Evolutionary conservation across 768 basidiomycete genomes (phyloP).

Genomic region (Cubamyces sp.): DNA sequence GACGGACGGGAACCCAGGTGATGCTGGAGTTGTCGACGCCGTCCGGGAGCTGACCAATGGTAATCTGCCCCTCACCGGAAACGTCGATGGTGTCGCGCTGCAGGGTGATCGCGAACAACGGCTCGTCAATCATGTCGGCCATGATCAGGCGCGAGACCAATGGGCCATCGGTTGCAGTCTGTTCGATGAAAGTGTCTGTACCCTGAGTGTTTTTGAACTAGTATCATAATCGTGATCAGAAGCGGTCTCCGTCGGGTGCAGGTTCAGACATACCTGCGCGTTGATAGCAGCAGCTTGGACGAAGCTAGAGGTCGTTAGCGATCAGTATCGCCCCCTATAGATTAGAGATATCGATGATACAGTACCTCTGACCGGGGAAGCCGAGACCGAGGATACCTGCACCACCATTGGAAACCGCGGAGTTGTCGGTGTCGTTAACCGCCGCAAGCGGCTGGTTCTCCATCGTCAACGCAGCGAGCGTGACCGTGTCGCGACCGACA

Average conservation of each 20-base stretch:
- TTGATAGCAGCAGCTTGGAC: slow-evolving; percentile 33
- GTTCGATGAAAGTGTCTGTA: slow-evolving; percentile 32
- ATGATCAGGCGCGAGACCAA: slow-evolving; percentile 40
- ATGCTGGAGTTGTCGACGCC: slow-evolving; percentile 53
- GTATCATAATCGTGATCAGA: background rate
- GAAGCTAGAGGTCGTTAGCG: slow-evolving; percentile 18
- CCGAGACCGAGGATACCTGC: slow-evolving; percentile 80
- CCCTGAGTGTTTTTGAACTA: slow-evolving; percentile 30
- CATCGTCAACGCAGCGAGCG: slow-evolving; percentile 56
- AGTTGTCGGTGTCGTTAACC: slow-evolving; percentile 74
- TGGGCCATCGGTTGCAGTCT: slow-evolving; percentile 37
- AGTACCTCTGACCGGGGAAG: slow-evolving; percentile 73
- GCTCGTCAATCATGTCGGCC: slow-evolving; percentile 50
- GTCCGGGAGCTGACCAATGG: slow-evolving; percentile 66
- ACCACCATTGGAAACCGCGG: slow-evolving; percentile 56
- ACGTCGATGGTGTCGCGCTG: slow-evolving; percentile 71
- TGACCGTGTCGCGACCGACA: slow-evolving; percentile 63
- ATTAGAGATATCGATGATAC: background rate
- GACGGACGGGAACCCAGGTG: slow-evolving; percentile 69
- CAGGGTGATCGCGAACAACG: slow-evolving; percentile 51
- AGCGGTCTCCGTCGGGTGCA: background rate
- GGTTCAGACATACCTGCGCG: slow-evolving; percentile 20
- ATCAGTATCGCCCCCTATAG: background rate
- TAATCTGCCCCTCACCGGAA: slow-evolving; percentile 69
- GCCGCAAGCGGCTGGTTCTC: slow-evolving; percentile 64